Evolutionary conservation across 2,329 filamentous ascomycete genomes (phyloP).

Genomic region (Ophiostoma angusticollis): DNA sequence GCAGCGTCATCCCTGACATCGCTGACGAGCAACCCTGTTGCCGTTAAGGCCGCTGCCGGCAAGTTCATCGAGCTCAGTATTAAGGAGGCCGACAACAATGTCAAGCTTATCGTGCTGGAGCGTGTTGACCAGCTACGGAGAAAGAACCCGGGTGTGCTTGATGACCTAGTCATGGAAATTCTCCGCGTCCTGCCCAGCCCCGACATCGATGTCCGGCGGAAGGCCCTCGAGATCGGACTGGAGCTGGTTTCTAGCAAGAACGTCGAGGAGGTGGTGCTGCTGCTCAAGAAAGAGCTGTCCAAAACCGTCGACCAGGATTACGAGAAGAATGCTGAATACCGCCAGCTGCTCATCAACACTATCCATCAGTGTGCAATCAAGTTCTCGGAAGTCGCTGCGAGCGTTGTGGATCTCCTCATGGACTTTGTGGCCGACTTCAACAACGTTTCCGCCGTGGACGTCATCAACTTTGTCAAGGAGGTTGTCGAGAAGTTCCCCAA

Average conservation of each 20-base stretch:
- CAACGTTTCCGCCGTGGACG: slow-evolving; percentile 90
- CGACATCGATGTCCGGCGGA: slow-evolving; percentile 88
- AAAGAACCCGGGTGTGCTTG: slow-evolving; percentile 68
- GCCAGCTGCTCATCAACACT: slow-evolving; percentile 86
- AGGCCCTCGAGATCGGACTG: slow-evolving; percentile 77
- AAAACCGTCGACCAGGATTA: slow-evolving; percentile 98
- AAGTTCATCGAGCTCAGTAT: slow-evolving; percentile 97
- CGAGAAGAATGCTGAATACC: slow-evolving; percentile 94
- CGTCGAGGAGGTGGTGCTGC: slow-evolving; percentile 88
- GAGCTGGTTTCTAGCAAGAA: slow-evolving; percentile 99
- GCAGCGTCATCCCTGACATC: slow-evolving; percentile 89
- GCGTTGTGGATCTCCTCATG: slow-evolving; percentile 93
- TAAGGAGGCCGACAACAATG: slow-evolving; percentile 97
- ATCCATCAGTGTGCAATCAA: slow-evolving; percentile 99
- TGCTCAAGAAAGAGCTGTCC: slow-evolving; percentile 92
- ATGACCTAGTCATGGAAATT: slow-evolving; percentile 95
- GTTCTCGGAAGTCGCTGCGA: slow-evolving; percentile 94
- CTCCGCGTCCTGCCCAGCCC: slow-evolving; percentile 87
- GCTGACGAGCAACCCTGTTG: slow-evolving; percentile 90
- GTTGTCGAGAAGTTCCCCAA: slow-evolving; percentile 96
- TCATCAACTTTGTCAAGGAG: slow-evolving; percentile 97
- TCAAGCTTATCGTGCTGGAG: slow-evolving; percentile 95
- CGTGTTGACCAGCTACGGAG: slow-evolving; percentile 64
- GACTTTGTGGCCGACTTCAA: slow-evolving; percentile 98
- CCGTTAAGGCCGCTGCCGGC: slow-evolving; percentile 86